Conservation (phyloP, 345 rosid species). For the Toxicodendron radicans region DNA sequence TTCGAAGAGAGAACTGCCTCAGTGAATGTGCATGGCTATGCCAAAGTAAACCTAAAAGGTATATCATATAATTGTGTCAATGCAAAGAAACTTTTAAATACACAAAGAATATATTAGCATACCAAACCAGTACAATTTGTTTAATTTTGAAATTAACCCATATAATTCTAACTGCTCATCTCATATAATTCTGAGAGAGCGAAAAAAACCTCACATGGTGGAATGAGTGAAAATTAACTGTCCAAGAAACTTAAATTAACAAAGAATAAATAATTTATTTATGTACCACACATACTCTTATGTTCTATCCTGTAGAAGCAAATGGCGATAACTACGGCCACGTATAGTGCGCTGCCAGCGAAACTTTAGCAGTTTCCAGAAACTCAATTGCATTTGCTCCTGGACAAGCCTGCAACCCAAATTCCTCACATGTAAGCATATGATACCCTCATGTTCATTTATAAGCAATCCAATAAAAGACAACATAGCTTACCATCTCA, state of each 20-base stretch:
- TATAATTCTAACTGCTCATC: not conserved
- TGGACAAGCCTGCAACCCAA: conserved; percentile 67
- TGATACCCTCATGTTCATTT: not conserved
- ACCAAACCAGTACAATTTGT: not conserved
- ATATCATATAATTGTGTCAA: conserved; percentile 15
- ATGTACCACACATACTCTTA: conserved; percentile 19
- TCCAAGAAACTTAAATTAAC: not conserved
- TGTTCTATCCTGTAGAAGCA: conserved; percentile 60
- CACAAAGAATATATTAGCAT: not conserved
- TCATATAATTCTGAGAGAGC: not conserved
- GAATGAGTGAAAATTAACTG: not conserved
- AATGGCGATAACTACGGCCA: conserved; percentile 87
- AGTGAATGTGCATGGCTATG: conserved; percentile 3
- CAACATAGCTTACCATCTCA: conserved; percentile 68
- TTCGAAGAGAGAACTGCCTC: not conserved
- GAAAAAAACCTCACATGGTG: not conserved
- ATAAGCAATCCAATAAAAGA: conserved; percentile 8
- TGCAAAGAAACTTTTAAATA: not conserved
- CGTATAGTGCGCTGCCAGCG: conserved; percentile 76
- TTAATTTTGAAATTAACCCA: not conserved
- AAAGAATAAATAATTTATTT: not conserved
- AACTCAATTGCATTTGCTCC: conserved; percentile 68
- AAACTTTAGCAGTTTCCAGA: conserved; percentile 38
- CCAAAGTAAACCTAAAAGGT: conserved; percentile 26
- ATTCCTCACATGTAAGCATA: conserved; percentile 17